Evolutionary conservation across 345 rosid species (phyloP).

Genomic region (Lepidium africanum): DNA sequence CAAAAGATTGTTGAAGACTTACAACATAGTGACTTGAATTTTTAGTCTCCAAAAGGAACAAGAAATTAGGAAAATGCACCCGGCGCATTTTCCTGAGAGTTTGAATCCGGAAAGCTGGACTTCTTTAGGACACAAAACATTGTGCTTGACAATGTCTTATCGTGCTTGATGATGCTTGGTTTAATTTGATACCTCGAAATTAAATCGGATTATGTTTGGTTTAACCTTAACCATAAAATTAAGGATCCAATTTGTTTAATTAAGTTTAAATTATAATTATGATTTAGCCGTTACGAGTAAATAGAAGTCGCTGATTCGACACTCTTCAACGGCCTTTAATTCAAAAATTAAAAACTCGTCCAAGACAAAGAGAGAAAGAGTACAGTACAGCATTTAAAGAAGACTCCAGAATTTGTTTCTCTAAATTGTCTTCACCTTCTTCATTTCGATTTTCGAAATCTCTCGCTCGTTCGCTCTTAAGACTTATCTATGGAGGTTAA

Average conservation of each 20-base stretch:
- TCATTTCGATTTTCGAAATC: neutral
- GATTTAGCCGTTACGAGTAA: conserved; percentile 15
- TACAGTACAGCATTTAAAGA: neutral
- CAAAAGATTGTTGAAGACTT: too few species aligned
- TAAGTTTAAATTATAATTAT: neutral
- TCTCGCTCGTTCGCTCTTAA: neutral
- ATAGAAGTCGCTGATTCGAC: neutral
- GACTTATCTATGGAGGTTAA: conserved; percentile 24
- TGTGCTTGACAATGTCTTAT: too few species aligned
- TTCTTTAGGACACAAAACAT: too few species aligned
- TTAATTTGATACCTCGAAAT: neutral
- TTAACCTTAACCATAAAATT: neutral
- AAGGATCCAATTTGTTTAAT: neutral
- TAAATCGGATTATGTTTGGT: neutral
- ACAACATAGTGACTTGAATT: too few species aligned
- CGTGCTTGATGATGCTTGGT: too few species aligned
- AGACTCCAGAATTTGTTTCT: neutral
- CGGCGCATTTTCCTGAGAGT: too few species aligned
- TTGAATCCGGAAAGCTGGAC: too few species aligned
- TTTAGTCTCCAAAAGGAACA: too few species aligned
- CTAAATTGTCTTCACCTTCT: neutral
- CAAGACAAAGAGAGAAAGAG: neutral
- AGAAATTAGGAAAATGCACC: too few species aligned
- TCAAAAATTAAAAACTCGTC: conserved; percentile 32
- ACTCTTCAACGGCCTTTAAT: conserved; percentile 37